A percentile compares a stretch with the other conserved stretches of the same genome.
Conservation (phyloP, 2,329 filamentous ascomycete genomes). For the Cytospora leucostoma region DNA sequence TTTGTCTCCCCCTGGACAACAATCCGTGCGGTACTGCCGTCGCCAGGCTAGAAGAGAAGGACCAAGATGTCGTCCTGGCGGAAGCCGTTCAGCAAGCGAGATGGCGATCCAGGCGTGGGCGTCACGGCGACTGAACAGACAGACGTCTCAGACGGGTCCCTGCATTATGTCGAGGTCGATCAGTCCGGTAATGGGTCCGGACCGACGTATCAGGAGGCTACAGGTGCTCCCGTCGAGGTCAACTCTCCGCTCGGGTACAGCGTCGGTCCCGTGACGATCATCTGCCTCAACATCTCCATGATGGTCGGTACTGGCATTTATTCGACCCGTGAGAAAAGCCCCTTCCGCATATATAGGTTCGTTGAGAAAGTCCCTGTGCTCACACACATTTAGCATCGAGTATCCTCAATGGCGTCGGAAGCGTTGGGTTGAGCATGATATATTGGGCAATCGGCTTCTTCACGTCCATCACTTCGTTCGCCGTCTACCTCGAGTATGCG, state of each 20-base stretch:
- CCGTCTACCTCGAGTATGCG: slow-evolving; percentile 64
- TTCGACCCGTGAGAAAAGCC: slow-evolving; percentile 49
- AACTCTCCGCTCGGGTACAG: slow-evolving; percentile 61
- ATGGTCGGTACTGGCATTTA: slow-evolving; percentile 66
- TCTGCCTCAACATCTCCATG: slow-evolving; percentile 60
- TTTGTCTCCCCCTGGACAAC: neutral
- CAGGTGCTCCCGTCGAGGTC: slow-evolving; percentile 61
- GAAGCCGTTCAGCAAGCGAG: slow-evolving; percentile 13
- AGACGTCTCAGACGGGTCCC: slow-evolving; percentile 11
- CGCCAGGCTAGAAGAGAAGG: neutral
- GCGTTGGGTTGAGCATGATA: slow-evolving; percentile 61
- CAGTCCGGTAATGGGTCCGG: slow-evolving; percentile 36
- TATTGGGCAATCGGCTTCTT: slow-evolving; percentile 64
- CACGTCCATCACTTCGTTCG: slow-evolving; percentile 47
- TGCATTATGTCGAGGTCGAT: slow-evolving; percentile 13
- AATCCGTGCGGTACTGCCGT: neutral
- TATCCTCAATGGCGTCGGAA: slow-evolving; percentile 62
- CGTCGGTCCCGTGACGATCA: slow-evolving; percentile 56
- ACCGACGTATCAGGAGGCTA: slow-evolving; percentile 60
- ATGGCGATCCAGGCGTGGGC: neutral
- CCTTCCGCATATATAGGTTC: neutral
- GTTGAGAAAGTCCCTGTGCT: neutral
- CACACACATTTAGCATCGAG: slow-evolving; percentile 47
- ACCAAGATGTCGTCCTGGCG: slow-evolving; percentile 16
- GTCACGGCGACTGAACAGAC: neutral